phyloP scores from a whole-genome alignment of 805 yeast genomes.

The Saccharomycopsis vini region DNA sequence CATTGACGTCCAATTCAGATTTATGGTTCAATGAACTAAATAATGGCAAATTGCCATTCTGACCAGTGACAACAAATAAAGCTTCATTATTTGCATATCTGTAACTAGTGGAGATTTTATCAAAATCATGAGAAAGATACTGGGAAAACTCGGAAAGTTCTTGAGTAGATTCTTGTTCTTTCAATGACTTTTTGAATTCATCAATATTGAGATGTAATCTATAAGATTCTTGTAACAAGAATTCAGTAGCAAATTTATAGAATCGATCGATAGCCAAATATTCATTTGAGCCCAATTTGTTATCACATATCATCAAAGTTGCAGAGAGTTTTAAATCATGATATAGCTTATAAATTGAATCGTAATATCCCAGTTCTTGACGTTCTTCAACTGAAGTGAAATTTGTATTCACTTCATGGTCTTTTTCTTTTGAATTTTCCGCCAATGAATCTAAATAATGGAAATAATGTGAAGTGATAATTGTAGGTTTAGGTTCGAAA shows the following conservation, averaged over 20 bases:
- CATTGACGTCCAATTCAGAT: slow-evolving; percentile 70
- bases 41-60: slow-evolving; percentile 58
- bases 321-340: slow-evolving; percentile 61
- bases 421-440: not conserved
- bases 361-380: slow-evolving; percentile 32
- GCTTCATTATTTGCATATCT: slow-evolving; percentile 55
- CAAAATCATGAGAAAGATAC: slow-evolving; percentile 47
- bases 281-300: slow-evolving; percentile 38
- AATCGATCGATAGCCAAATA: slow-evolving; percentile 53
- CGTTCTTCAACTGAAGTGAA: slow-evolving; percentile 35
- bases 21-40: slow-evolving; percentile 66
- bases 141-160: slow-evolving; percentile 27
- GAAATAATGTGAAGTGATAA: slow-evolving; percentile 35
- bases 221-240: slow-evolving; percentile 53
- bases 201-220: slow-evolving; percentile 31
- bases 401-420: slow-evolving; percentile 18
- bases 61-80: slow-evolving; percentile 40
- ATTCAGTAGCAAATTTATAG: slow-evolving; percentile 52
- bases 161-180: not conserved
- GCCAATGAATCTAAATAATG: slow-evolving; percentile 29
- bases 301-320: slow-evolving; percentile 37
- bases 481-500: slow-evolving; percentile 35
- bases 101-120: slow-evolving; percentile 46
- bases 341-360: slow-evolving; percentile 44
- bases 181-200: slow-evolving; percentile 17